These are phyloP conservation scores for Clarkia xantiana DNA, from an alignment of 345 rosid genomes.

Conservation along the genomic window DNA sequence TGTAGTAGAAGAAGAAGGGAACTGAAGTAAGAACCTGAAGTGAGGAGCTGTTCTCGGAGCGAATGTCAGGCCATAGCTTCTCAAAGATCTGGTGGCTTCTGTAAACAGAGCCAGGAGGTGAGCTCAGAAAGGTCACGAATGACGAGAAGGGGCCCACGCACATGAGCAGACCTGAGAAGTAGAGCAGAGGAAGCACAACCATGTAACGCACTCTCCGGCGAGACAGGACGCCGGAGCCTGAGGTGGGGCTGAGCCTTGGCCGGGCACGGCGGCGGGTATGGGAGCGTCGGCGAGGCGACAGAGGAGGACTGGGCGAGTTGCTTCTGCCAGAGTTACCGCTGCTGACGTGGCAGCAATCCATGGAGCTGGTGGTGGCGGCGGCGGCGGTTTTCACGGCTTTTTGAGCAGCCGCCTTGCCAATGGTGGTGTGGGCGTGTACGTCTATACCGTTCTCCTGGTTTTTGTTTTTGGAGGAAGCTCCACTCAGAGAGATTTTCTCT, in stretches of 20 bases:
- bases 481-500: too few species aligned
- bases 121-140: constrained; percentile 26
- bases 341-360: constrained; percentile 11
- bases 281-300: constrained; percentile 26
- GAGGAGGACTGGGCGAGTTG: constrained; percentile 68
- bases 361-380: background rate
- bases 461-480: too few species aligned
- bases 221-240: constrained; percentile 27
- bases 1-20: background rate
- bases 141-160: constrained; percentile 74
- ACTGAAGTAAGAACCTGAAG: constrained; percentile 28
- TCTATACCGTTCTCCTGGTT: too few species aligned
- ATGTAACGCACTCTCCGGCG: constrained; percentile 53
- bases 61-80: constrained; percentile 56
- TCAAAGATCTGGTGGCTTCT: constrained; percentile 61
- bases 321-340: constrained; percentile 19
- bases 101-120: constrained; percentile 62
- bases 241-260: constrained; percentile 25
- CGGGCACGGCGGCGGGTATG: constrained; percentile 41
- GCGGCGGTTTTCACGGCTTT: too few species aligned
- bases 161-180: constrained; percentile 60
- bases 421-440: background rate
- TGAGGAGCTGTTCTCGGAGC: constrained; percentile 52
- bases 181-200: constrained; percentile 43
- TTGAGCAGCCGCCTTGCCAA: constrained; percentile 6